phyloP scores from a whole-genome alignment of 345 rosid species.

The Toxicodendron radicans region DNA sequence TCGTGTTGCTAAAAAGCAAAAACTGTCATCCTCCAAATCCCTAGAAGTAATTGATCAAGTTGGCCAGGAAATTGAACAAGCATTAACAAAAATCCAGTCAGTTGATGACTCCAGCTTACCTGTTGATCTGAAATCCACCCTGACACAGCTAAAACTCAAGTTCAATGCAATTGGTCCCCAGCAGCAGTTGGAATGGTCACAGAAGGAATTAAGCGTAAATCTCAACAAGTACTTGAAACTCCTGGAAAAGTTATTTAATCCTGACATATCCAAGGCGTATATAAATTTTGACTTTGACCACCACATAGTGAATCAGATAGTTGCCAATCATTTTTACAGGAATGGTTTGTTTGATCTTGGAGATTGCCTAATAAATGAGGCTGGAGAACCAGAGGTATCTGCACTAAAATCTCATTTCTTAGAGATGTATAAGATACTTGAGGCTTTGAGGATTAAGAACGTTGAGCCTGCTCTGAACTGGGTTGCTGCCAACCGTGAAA shows the following conservation, averaged over 20 bases:
- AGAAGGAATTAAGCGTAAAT: conserved; percentile 49
- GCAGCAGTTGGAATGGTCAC: conserved; percentile 55
- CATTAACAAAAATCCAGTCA: conserved; percentile 43
- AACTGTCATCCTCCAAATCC: conserved; percentile 46
- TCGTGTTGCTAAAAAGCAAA: conserved; percentile 62
- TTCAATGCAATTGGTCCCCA: conserved; percentile 45
- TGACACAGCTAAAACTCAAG: conserved; percentile 51
- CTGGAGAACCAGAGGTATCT: conserved; percentile 48
- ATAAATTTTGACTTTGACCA: conserved; percentile 62
- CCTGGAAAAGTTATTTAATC: conserved; percentile 56
- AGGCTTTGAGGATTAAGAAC: conserved; percentile 53
- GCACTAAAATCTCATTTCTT: conserved; percentile 48
- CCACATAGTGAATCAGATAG: conserved; percentile 54
- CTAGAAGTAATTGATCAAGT: conserved; percentile 51
- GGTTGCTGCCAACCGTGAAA: conserved; percentile 50
- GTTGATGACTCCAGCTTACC: conserved; percentile 25
- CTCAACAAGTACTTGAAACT: conserved; percentile 57
- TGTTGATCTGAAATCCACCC: conserved; percentile 38
- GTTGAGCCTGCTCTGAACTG: conserved; percentile 77
- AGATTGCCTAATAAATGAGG: conserved; percentile 65
- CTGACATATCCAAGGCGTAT: conserved; percentile 71
- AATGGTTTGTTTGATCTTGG: conserved; percentile 81
- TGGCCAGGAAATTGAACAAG: conserved; percentile 46
- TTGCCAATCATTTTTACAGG: conserved; percentile 65
- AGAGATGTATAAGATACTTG: conserved; percentile 54